Evolutionary conservation across 2,329 filamentous ascomycete species (phyloP).

Genomic region (Aspergillus ibericus): DNA sequence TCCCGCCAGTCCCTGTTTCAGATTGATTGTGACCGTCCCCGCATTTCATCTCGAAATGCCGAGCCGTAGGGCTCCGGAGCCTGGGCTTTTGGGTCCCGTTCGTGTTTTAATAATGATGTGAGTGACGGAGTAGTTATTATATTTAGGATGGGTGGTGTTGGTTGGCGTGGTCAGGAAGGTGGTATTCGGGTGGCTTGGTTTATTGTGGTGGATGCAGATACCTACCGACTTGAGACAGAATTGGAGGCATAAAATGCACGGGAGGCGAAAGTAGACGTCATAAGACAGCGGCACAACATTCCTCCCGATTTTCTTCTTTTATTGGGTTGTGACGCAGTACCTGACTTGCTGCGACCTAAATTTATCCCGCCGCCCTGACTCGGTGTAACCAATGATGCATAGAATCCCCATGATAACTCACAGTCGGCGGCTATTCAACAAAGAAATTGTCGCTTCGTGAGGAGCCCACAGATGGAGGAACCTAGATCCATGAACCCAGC

Average conservation of each 20-base stretch:
- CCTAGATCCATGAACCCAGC: background rate
- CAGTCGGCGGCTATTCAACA: background rate
- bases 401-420: background rate
- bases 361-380: background rate
- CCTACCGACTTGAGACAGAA: no score
- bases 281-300: background rate
- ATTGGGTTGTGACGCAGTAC: background rate
- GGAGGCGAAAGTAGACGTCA: background rate
- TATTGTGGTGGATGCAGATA: no score
- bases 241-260: background rate
- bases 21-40: background rate
- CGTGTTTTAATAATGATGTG: background rate
- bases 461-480: background rate
- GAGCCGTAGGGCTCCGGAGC: background rate
- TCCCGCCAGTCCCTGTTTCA: background rate
- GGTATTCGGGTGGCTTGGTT: no score
- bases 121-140: no score
- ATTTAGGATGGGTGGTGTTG: background rate
- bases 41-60: background rate
- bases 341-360: background rate
- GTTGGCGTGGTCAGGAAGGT: no score
- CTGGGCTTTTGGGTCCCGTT: background rate
- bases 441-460: background rate
- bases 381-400: background rate
- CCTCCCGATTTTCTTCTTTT: background rate